A percentile compares a stretch with the other conserved stretches of the same genome.
Evolutionary conservation across 257 asterid genomes (phyloP).

Genomic region (Jasminum sambac): DNA sequence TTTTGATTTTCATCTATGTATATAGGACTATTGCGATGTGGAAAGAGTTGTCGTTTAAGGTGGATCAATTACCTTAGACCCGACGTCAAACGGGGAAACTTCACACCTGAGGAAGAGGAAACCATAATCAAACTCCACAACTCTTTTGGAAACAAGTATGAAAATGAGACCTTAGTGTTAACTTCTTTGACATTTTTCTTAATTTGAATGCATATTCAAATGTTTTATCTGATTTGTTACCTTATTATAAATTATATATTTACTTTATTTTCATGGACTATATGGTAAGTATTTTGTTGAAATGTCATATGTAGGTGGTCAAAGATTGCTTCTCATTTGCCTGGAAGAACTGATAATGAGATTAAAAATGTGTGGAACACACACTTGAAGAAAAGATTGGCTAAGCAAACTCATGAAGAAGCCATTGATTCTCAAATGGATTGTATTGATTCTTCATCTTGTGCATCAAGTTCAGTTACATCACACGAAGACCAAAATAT

Average conservation of each 20-base stretch:
- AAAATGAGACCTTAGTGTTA: conserved; percentile 10
- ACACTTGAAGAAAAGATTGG: conserved; percentile 53
- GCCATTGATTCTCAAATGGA: neutral
- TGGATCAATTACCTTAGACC: conserved; percentile 87
- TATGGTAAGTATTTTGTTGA: neutral
- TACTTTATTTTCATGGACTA: neutral
- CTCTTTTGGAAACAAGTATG: conserved; percentile 59
- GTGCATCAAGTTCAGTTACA: conserved; percentile 32
- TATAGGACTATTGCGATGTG: conserved; percentile 67
- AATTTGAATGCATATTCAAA: neutral
- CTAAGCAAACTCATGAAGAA: conserved; percentile 9
- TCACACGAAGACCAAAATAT: conserved; percentile 17
- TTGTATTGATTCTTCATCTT: conserved; percentile 20
- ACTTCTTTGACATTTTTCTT: neutral
- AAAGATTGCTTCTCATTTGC: conserved; percentile 64
- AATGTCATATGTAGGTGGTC: conserved; percentile 59
- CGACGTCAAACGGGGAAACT: conserved; percentile 70
- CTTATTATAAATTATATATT: neutral
- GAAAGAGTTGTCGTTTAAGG: conserved; percentile 80
- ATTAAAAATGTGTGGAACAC: conserved; percentile 86
- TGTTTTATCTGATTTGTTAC: neutral
- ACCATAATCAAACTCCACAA: conserved; percentile 58
- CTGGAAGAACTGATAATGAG: conserved; percentile 88
- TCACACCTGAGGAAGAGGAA: conserved; percentile 61
- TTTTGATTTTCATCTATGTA: neutral